Conservation (phyloP, 2,329 filamentous ascomycete genomes). For the Xylariaceae sp. region DNA sequence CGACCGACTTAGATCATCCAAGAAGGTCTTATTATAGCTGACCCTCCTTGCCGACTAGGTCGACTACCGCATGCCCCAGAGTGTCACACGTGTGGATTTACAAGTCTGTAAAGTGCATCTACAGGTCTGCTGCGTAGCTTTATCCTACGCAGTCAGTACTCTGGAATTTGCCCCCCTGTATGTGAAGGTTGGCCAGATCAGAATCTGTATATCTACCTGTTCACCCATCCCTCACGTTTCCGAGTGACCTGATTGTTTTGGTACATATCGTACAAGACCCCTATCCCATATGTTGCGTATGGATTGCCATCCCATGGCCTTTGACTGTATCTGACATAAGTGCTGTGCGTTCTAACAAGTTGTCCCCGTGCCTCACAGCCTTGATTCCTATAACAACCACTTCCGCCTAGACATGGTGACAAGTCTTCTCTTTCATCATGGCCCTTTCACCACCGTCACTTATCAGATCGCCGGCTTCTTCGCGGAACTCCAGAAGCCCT, state of each 20-base stretch:
- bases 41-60: not conserved
- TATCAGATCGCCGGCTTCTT: constrained; percentile 41
- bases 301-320: not conserved
- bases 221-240: not conserved
- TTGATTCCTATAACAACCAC: constrained; percentile 14
- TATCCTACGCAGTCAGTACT: not conserved
- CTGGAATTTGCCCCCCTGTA: not conserved
- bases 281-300: constrained; percentile 5
- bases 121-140: not conserved
- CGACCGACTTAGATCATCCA: not conserved
- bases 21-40: constrained; percentile 13
- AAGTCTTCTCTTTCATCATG: constrained; percentile 32
- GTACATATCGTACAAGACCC: constrained; percentile 2
- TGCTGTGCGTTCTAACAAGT: constrained; percentile 1
- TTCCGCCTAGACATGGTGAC: constrained; percentile 7
- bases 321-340: not conserved
- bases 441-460: constrained; percentile 47
- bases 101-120: constrained; percentile 10
- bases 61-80: constrained; percentile 10
- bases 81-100: constrained; percentile 4
- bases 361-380: constrained; percentile 10
- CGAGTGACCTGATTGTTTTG: constrained; percentile 1
- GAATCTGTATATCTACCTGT: constrained; percentile 15
- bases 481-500: constrained; percentile 39
- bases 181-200: not conserved